These are phyloP conservation scores for Irpex sp. DNA, from an alignment of 1,284 basidiomycete species.

Conservation along the genomic window DNA sequence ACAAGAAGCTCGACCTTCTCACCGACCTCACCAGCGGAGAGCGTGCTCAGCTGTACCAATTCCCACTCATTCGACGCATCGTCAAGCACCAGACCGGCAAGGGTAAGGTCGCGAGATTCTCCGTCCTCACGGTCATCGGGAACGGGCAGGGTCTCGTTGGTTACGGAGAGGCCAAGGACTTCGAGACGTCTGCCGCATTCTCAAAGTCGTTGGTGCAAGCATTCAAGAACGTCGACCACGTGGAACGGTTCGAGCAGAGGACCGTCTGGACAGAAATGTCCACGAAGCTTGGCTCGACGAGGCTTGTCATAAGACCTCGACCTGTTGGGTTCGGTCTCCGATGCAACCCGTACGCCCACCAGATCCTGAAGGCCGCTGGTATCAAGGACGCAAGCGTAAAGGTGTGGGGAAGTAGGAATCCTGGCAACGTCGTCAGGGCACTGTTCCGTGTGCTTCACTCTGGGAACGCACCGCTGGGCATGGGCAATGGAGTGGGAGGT, in stretches of 20 bases:
- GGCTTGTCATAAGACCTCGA: conserved; percentile 80
- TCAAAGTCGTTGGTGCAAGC: conserved; percentile 73
- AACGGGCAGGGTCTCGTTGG: conserved; percentile 88
- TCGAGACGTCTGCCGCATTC: conserved; percentile 39
- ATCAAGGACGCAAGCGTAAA: conserved; percentile 94
- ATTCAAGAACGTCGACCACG: conserved; percentile 84
- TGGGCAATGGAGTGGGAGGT: conserved; percentile 78
- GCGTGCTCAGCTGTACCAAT: conserved; percentile 45
- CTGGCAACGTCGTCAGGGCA: conserved; percentile 59
- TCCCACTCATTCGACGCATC: conserved; percentile 54
- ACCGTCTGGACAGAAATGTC: conserved; percentile 90
- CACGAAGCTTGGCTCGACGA: conserved; percentile 84
- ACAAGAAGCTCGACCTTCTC: conserved; percentile 12
- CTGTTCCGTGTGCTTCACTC: conserved; percentile 64
- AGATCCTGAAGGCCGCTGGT: conserved; percentile 87
- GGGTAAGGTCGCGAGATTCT: conserved; percentile 72
- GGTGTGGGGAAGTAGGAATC: conserved; percentile 90
- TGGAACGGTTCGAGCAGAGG: conserved; percentile 85
- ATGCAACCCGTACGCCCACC: conserved; percentile 87
- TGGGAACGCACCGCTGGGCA: conserved; percentile 67
- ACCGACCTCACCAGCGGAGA: conserved; percentile 20
- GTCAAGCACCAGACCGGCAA: conserved; percentile 85
- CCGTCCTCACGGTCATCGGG: conserved; percentile 77
- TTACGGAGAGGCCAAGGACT: conserved; percentile 83
- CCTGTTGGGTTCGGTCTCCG: conserved; percentile 93